A percentile compares a stretch with the other conserved stretches of the same genome.
phyloP scores from a whole-genome alignment of 2,329 filamentous ascomycete genomes.

The Fusarium humuli region DNA sequence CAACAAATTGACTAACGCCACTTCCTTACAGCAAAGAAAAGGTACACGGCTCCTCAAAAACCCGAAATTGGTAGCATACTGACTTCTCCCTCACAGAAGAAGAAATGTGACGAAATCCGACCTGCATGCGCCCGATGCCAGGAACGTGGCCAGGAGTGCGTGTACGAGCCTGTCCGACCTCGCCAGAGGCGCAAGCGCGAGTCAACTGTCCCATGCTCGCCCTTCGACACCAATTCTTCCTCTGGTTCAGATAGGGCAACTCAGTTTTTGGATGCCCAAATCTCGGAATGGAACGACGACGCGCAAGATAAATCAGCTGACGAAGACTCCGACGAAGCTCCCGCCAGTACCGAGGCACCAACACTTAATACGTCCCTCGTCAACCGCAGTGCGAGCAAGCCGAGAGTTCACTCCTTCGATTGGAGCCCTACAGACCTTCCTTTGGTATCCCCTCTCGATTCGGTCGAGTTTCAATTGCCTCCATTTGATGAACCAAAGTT shows the following conservation, averaged over 20 bases:
- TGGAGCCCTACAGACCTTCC: constrained; percentile 42
- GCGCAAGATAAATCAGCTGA: constrained; percentile 30
- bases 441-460: constrained; percentile 49
- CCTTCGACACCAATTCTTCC: constrained; percentile 35
- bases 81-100: constrained; percentile 58
- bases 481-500: constrained; percentile 37
- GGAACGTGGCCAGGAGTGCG: constrained; percentile 61
- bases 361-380: constrained; percentile 20
- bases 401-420: constrained; percentile 22
- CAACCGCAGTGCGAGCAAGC: constrained; percentile 26
- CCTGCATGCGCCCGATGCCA: constrained; percentile 63
- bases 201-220: constrained; percentile 32
- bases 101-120: constrained; percentile 67
- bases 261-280: constrained; percentile 20
- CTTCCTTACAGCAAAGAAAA: constrained; percentile 62
- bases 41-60: constrained; percentile 42
- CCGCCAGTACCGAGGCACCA: constrained; percentile 9
- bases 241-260: constrained; percentile 38
- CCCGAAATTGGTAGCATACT: not conserved
- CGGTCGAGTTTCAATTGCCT: constrained; percentile 50
- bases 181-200: constrained; percentile 54
- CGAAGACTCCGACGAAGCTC: constrained; percentile 33
- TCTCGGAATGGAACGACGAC: constrained; percentile 28
- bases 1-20: constrained; percentile 27
- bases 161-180: constrained; percentile 61